These are phyloP conservation scores for Mycena olivaceomarginata DNA, from an alignment of 768 basidiomycete species.

Conservation along the genomic window DNA sequence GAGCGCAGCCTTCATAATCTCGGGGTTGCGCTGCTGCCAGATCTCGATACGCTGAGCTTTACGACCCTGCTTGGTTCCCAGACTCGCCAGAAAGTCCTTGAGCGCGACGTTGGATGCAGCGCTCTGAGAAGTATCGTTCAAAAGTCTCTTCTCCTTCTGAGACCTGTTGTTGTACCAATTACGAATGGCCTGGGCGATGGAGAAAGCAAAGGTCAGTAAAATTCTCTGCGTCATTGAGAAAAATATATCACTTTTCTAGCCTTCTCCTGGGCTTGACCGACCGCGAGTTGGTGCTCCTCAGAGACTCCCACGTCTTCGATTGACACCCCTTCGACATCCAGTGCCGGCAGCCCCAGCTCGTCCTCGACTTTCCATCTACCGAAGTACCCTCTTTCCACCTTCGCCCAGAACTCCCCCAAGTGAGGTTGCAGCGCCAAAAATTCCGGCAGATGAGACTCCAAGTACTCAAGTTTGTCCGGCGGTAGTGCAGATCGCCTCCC, in stretches of 20 bases:
- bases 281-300: not conserved
- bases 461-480: not conserved
- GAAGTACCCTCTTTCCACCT: not conserved
- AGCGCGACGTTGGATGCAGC: not conserved
- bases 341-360: not conserved
- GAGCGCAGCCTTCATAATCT: not conserved
- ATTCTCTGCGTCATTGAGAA: too few species aligned
- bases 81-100: not conserved
- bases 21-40: not conserved
- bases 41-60: not conserved
- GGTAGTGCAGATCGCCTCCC: not conserved
- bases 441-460: not conserved
- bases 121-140: not conserved
- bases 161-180: conserved; percentile 11
- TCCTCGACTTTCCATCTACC: not conserved
- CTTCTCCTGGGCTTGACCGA: not conserved
- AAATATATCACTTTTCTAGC: not conserved
- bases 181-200: not conserved
- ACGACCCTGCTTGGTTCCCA: not conserved
- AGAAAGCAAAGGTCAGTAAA: too few species aligned
- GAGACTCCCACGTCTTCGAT: not conserved
- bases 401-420: not conserved
- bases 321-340: not conserved
- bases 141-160: not conserved
- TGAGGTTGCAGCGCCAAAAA: not conserved